Evolutionary conservation across 768 basidiomycete genomes (phyloP), one percentile per base, ranked within the genome.

Genomic region (Boletus rubescentipes): DNA sequence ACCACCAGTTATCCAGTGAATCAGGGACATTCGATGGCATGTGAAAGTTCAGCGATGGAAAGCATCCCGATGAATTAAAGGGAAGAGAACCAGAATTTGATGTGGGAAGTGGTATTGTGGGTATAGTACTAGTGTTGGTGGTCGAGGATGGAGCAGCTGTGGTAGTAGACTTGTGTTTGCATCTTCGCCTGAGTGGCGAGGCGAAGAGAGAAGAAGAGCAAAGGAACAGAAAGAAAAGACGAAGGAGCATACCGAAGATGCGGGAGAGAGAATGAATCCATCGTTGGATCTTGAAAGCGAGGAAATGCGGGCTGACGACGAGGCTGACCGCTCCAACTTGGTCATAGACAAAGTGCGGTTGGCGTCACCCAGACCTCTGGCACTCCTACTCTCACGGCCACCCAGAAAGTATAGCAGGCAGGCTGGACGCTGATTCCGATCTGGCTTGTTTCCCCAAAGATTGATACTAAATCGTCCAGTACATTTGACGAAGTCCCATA

Each of bases 381-480:
- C 26, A 26, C 26, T 26, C 26, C 26, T 26, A 26, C 26, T 26
- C 26, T 6, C 26, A 26, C 26, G 7, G n/a, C n/a, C n/a, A n/a
- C n/a, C n/a, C n/a, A n/a, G n/a, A n/a, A n/a, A n/a, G n/a, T n/a
- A n/a, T n/a, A n/a, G n/a, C n/a, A n/a, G n/a, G n/a, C n/a, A n/a
- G n/a, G n/a, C n/a, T n/a, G n/a, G n/a, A n/a, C n/a, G n/a, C n/a
- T n/a, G n/a, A n/a, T n/a, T n/a, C n/a, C n/a, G n/a, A n/a, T n/a
- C n/a, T n/a, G n/a, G n/a, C 58, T 75, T 64, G 64, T 74, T 64
- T 70, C 77, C 15, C 91, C 92, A 67, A 97, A 97, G 61, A 97
- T 91, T 9, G 93, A 94, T 21, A 95, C 93, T 11, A 97, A 79
- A 68, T 97, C 93, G 69, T 96, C 93, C 40, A 96, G 77, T 1